Evolutionary conservation across 305 asterid species (phyloP).

Genomic region (Fraxinus platypoda): DNA sequence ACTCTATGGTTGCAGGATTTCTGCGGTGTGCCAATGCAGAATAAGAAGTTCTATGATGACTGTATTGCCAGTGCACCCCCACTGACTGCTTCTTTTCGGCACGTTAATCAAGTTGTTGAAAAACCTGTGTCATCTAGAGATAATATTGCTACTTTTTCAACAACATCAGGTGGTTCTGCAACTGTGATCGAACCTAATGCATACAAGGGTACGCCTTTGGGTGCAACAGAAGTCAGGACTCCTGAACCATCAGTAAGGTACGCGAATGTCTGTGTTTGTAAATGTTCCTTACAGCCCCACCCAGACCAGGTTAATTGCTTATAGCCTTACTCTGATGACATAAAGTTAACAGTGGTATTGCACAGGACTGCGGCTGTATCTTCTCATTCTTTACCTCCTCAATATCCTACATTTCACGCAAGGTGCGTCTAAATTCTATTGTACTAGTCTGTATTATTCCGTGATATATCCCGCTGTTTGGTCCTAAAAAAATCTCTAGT

Average conservation of each 20-base stretch:
- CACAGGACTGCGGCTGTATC: slow-evolving; percentile 61
- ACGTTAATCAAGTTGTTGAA: slow-evolving; percentile 37
- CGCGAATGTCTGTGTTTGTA: not conserved
- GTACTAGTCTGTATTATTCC: not conserved
- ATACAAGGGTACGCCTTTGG: slow-evolving; percentile 20
- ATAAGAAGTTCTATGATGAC: slow-evolving; percentile 24
- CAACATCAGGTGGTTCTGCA: slow-evolving; percentile 38
- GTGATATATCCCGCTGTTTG: not conserved
- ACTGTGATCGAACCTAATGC: slow-evolving; percentile 31
- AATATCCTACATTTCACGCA: slow-evolving; percentile 15
- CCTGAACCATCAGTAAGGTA: slow-evolving; percentile 57
- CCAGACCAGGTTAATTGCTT: not conserved
- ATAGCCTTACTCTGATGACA: not conserved
- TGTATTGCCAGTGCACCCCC: slow-evolving; percentile 90
- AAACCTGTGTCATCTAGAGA: slow-evolving; percentile 29
- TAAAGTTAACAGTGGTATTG: slow-evolving; percentile 21
- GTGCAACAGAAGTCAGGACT: slow-evolving; percentile 32
- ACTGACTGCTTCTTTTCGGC: slow-evolving; percentile 33
- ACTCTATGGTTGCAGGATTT: slow-evolving; percentile 33
- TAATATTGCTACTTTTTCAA: slow-evolving; percentile 27
- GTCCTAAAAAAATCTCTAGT: not conserved
- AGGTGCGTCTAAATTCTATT: not conserved
- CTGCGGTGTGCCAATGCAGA: slow-evolving; percentile 27
- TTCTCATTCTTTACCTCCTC: slow-evolving; percentile 48
- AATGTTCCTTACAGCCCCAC: slow-evolving; percentile 4